A percentile compares a stretch with the other conserved stretches of the same genome.
phyloP scores from a whole-genome alignment of 163 green algal species.

The Volvox carteri region DNA sequence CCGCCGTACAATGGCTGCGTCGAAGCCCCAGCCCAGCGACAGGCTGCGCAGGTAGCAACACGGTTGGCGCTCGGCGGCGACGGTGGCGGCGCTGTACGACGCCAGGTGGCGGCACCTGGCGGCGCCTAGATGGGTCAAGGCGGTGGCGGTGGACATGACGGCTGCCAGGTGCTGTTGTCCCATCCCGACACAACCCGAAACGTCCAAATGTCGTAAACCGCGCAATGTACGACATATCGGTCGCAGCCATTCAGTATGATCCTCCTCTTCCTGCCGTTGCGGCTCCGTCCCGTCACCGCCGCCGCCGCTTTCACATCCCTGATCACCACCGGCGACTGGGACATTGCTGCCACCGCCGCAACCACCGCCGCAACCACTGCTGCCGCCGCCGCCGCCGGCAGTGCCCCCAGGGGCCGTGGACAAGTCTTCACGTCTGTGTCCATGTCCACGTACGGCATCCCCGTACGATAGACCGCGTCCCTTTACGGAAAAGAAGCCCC shows the following conservation, averaged over 20 bases:
- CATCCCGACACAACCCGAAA: neutral
- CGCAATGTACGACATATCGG: neutral
- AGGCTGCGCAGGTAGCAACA: constrained; percentile 6
- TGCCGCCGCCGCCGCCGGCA: neutral
- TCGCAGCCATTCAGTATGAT: neutral
- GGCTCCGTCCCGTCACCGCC: no score
- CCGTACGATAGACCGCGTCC: no score
- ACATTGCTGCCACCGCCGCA: neutral
- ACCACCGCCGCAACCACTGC: neutral
- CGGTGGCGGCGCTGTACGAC: neutral
- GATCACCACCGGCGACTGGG: no score
- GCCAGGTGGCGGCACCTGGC: constrained; percentile 28
- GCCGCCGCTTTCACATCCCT: neutral
- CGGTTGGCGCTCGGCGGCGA: neutral
- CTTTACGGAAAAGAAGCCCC: constrained; percentile 20
- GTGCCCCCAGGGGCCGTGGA: neutral
- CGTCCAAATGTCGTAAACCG: neutral
- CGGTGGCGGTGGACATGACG: neutral
- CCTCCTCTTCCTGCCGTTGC: neutral
- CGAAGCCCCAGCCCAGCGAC: constrained; percentile 46
- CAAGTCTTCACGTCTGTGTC: no score
- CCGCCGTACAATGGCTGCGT: neutral
- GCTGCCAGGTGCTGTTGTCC: neutral
- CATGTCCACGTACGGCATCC: no score
- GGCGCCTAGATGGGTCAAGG: neutral